These are phyloP conservation scores for Trichoderma virens DNA, from an alignment of 495 filamentous ascomycete species.

Conservation along the genomic window DNA sequence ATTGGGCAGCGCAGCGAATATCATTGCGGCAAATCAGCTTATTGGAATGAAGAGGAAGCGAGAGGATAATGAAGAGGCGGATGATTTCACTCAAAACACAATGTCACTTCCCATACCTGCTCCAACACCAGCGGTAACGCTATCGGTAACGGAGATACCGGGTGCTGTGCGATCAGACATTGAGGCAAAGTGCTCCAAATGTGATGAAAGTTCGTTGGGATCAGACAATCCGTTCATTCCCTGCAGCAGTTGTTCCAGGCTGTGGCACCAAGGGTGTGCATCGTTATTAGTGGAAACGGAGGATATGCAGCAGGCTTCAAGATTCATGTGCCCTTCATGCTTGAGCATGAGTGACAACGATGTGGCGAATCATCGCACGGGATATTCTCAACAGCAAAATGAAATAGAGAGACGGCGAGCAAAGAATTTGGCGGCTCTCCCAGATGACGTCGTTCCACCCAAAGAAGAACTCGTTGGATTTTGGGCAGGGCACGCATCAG, in stretches of 20 bases:
- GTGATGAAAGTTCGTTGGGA: background rate
- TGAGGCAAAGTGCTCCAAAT: background rate
- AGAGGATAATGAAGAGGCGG: slow-evolving; percentile 9
- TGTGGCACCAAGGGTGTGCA: background rate
- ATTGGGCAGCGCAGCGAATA: slow-evolving; percentile 18
- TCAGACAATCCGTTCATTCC: background rate
- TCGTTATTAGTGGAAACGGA: background rate
- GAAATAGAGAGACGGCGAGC: slow-evolving; percentile 3
- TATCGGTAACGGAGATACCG: background rate
- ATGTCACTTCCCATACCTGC: background rate
- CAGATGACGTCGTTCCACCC: background rate
- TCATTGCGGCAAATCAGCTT: slow-evolving; percentile 15
- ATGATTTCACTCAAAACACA: slow-evolving; percentile 12
- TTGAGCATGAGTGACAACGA: background rate
- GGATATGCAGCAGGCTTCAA: background rate
- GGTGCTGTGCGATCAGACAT: background rate
- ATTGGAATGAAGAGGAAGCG: slow-evolving; percentile 13
- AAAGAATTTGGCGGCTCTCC: background rate
- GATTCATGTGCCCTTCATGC: background rate
- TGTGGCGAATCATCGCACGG: background rate
- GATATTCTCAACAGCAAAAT: background rate
- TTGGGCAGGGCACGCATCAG: background rate
- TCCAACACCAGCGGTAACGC: background rate
- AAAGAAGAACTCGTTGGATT: slow-evolving; percentile 8
- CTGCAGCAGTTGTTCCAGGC: background rate